Evolutionary conservation across 225 moss, liverwort and hornwort species (phyloP).

Genomic region (Asterella californica): DNA sequence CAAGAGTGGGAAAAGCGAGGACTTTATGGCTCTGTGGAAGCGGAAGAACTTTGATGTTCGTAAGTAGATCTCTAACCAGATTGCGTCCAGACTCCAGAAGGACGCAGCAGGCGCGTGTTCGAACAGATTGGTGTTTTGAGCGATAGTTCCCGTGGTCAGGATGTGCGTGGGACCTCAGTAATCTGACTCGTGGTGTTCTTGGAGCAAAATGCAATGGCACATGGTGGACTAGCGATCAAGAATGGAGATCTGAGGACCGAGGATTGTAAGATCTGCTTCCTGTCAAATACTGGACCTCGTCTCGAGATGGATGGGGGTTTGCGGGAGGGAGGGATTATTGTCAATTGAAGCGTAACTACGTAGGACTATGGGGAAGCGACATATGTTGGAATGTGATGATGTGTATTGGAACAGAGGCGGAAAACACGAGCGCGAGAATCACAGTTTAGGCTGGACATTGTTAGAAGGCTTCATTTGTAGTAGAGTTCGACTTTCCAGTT

Average conservation of each 20-base stretch:
- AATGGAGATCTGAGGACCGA: slow-evolving; percentile 25
- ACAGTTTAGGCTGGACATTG: not conserved
- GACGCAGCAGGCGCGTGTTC: not conserved
- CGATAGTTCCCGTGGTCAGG: slow-evolving; percentile 1
- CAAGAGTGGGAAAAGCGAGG: not conserved
- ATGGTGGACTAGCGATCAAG: slow-evolving; percentile 10
- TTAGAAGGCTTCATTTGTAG: not conserved
- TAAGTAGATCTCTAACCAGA: not conserved
- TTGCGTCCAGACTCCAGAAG: not conserved
- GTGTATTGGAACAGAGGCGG: not conserved
- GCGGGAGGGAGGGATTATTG: not conserved
- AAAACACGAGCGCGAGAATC: not conserved
- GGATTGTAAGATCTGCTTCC: slow-evolving; percentile 10
- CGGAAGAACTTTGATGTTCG: slow-evolving; percentile 3
- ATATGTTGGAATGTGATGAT: not conserved
- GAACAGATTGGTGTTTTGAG: slow-evolving; percentile 2
- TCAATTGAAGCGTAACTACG: not conserved
- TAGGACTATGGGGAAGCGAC: not conserved
- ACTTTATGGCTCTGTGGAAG: slow-evolving; percentile 3
- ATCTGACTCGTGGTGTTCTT: not conserved
- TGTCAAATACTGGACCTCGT: not conserved
- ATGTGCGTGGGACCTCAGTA: not conserved
- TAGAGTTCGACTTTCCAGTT: not conserved
- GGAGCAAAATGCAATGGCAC: slow-evolving; percentile 4
- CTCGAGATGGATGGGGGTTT: not conserved